Evolutionary conservation across 768 basidiomycete genomes (phyloP), one percentile per base, ranked within the genome.

Genomic region (Podaxis rugospora): DNA sequence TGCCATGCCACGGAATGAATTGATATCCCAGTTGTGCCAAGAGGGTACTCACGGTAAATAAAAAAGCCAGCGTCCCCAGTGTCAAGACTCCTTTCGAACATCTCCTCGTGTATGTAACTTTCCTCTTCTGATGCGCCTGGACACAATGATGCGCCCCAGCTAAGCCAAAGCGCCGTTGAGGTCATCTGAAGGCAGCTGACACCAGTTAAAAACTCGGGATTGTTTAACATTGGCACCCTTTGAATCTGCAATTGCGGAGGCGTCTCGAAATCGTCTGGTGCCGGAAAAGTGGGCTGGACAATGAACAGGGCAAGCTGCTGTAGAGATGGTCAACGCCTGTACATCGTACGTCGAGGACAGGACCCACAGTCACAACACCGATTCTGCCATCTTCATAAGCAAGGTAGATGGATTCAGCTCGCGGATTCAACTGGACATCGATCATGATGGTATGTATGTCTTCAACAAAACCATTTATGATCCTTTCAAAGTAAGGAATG

Each of bases 121-220:
- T 55, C 32, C 23, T 57, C 35, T 21, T 23, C 18, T 35, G 4
- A 14, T 27, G 11, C 6, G 0, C 0, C 21, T 14, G 2, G 5
- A 39, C 16, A 21, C 2, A 36, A 57, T 13, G 21, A 21, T 25
- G 25, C 21, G 11, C 11, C 9, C 47, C 79, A 83, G 57, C 80
- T 84, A 37, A 84, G 64, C 62, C 76, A 86, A 11, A 86, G 62
- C 0, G 79, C 80, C 0, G 82, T 81, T 27, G 82, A 78, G 0
- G 82, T 81, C 72, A 85, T 76, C 66, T 85, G 83, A 21, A 86
- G 74, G 65, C 83, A 86, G 25, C 76, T 76, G n/a, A 84, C 66
- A 57, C 61, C 63, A 16, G 40, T 58, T 27, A 81, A 67, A 51
- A 64, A 66, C 1, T 64, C 53, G 0, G 68, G 66, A 46, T 76